These are phyloP conservation scores for Phytophthora fragariaefolia DNA, from an alignment of 352 stramenopile species.

Conservation along the genomic window DNA sequence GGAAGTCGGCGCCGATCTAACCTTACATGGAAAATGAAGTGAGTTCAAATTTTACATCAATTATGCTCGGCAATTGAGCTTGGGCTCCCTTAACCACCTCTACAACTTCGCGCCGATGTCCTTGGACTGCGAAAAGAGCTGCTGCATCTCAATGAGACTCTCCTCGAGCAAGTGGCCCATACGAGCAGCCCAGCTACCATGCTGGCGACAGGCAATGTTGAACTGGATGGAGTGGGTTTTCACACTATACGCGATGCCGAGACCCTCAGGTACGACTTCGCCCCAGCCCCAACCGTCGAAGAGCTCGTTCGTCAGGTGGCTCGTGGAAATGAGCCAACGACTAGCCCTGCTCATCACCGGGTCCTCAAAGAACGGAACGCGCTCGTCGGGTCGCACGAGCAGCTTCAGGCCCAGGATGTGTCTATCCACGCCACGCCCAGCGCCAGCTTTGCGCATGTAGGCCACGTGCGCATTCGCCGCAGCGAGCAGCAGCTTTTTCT, in stretches of 20 bases:
- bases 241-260: conserved; percentile 86
- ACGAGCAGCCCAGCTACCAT: conserved; percentile 52
- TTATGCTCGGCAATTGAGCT: too few relatives aligned
- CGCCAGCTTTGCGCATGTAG: conserved; percentile 76
- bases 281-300: conserved; percentile 89
- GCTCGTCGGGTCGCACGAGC: conserved; percentile 55
- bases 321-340: conserved; percentile 85
- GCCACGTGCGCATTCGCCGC: conserved; percentile 59
- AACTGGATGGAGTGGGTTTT: conserved; percentile 84
- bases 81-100: too few relatives aligned
- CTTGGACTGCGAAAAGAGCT: conserved; percentile 51
- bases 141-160: conserved; percentile 81
- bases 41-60: too few relatives aligned
- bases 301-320: conserved; percentile 80
- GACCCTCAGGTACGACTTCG: conserved; percentile 78
- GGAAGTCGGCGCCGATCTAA: too few relatives aligned
- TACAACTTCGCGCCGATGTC: conserved; percentile 55
- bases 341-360: conserved; percentile 65
- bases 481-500: conserved; percentile 51
- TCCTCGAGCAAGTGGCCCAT: conserved; percentile 81
- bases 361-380: conserved; percentile 76
- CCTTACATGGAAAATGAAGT: too few relatives aligned
- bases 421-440: conserved; percentile 91
- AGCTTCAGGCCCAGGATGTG: conserved; percentile 93
- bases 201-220: conserved; percentile 81